Percentiles rank a stretch among this genome's conserved stretches.
phyloP scores from a whole-genome alignment of 164 flowering plant genomes.

The Tetrastigma voinierianum region DNA sequence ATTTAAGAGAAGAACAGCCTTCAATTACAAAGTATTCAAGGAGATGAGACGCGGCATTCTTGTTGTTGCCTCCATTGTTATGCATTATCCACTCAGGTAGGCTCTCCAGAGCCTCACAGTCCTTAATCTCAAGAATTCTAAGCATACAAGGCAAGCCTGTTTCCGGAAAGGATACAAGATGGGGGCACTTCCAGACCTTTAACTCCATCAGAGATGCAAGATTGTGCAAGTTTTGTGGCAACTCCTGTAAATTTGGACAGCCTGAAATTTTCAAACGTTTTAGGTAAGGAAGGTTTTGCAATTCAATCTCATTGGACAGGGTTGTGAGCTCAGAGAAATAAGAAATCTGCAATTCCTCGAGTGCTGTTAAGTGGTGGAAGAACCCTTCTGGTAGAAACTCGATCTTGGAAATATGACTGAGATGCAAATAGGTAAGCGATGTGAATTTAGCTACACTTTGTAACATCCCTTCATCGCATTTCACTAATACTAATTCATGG shows the following conservation, averaged over 20 bases:
- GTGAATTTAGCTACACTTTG: neutral
- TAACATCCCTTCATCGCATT: constrained; percentile 1
- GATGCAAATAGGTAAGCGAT: constrained; percentile 10
- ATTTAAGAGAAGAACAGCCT: constrained; percentile 9
- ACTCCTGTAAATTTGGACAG: constrained; percentile 1
- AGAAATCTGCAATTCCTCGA: constrained; percentile 10
- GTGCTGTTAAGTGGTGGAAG: constrained; percentile 1
- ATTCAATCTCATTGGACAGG: constrained; percentile 2
- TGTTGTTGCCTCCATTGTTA: neutral
- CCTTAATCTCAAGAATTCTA: constrained; percentile 6
- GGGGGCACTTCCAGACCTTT: constrained; percentile 7
- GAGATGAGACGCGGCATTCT: neutral
- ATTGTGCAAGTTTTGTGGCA: neutral
- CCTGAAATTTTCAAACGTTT: constrained; percentile 4
- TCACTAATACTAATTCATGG: constrained; percentile 12
- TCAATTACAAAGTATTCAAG: constrained; percentile 13
- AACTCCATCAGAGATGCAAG: constrained; percentile 10
- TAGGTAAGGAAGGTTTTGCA: constrained; percentile 8
- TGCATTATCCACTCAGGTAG: constrained; percentile 6
- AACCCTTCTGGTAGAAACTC: constrained; percentile 1
- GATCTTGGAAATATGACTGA: constrained; percentile 1
- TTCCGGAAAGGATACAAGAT: constrained; percentile 2
- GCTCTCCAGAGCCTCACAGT: constrained; percentile 5
- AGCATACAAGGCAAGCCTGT: constrained; percentile 13
- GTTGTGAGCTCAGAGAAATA: neutral